These are phyloP conservation scores for Baeospora myosura DNA, from an alignment of 1,284 basidiomycete genomes.

Conservation along the genomic window DNA sequence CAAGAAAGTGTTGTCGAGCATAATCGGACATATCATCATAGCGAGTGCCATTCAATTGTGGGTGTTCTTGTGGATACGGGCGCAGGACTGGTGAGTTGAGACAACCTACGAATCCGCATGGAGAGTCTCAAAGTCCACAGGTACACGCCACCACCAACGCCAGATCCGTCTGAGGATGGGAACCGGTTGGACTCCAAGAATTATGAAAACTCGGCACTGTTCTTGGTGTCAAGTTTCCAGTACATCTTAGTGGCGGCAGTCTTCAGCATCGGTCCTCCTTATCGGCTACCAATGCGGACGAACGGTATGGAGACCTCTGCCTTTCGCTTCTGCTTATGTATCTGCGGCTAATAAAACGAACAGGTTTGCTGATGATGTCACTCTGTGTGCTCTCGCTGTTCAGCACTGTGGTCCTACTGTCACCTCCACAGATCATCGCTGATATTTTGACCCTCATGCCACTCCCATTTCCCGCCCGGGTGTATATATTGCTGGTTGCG, in stretches of 20 bases:
- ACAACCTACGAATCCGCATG: too few relatives aligned
- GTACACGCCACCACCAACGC: conserved; percentile 54
- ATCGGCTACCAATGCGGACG: conserved; percentile 90
- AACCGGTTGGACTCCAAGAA: conserved; percentile 86
- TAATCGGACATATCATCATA: conserved; percentile 89
- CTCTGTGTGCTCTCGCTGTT: conserved; percentile 62
- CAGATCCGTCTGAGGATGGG: conserved; percentile 51
- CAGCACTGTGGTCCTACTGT: conserved; percentile 70
- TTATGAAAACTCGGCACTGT: conserved; percentile 90
- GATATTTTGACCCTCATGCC: conserved; percentile 74
- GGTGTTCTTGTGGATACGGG: conserved; percentile 84
- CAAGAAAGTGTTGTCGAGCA: conserved; percentile 90
- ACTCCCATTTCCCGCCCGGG: conserved; percentile 66
- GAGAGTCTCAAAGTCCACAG: conserved; percentile 23
- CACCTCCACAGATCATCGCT: conserved; percentile 57
- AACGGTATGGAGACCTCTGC: conserved; percentile 62
- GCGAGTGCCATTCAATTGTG: conserved; percentile 81
- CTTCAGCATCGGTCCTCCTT: conserved; percentile 97
- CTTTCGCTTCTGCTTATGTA: not conserved
- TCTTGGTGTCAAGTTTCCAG: conserved; percentile 95
- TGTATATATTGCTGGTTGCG: conserved; percentile 66
- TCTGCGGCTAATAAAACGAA: conserved; percentile 6
- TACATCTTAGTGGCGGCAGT: conserved; percentile 96
- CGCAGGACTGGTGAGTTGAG: conserved; percentile 75
- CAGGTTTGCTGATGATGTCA: conserved; percentile 75